phyloP scores from a whole-genome alignment of 192 early-diverging fungal genomes.

The Umbelopsis sp. region DNA sequence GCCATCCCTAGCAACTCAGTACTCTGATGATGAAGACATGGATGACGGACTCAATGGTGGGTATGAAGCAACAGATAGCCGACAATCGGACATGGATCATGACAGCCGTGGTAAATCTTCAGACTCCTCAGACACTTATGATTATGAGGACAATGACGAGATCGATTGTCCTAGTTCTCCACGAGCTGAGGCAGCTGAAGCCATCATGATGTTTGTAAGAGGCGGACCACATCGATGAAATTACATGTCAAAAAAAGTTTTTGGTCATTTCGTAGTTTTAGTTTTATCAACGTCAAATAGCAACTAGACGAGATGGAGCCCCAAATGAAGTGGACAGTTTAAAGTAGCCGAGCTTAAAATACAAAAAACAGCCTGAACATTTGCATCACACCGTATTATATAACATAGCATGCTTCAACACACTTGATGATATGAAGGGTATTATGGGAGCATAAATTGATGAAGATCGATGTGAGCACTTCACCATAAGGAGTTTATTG shows the following conservation, averaged over 20 bases:
- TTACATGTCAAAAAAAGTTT: no score
- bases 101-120: background rate
- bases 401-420: no score
- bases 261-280: no score
- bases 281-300: no score
- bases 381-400: no score
- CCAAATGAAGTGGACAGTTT: no score
- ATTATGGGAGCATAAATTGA: background rate
- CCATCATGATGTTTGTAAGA: conserved; percentile 36
- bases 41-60: background rate
- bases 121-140: background rate
- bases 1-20: background rate
- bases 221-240: conserved; percentile 11
- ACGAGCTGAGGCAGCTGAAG: conserved; percentile 34
- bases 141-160: background rate
- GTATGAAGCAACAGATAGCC: background rate
- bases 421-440: no score
- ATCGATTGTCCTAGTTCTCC: conserved; percentile 23
- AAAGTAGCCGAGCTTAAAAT: no score
- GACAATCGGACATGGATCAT: background rate
- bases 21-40: conserved; percentile 10
- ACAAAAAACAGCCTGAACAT: no score
- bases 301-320: no score
- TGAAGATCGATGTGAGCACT: background rate
- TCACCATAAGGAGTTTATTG: background rate